Base-by-base conservation (phyloP, 371 early-diverging fungal species). In the Mucor lusitanicus region DNA sequence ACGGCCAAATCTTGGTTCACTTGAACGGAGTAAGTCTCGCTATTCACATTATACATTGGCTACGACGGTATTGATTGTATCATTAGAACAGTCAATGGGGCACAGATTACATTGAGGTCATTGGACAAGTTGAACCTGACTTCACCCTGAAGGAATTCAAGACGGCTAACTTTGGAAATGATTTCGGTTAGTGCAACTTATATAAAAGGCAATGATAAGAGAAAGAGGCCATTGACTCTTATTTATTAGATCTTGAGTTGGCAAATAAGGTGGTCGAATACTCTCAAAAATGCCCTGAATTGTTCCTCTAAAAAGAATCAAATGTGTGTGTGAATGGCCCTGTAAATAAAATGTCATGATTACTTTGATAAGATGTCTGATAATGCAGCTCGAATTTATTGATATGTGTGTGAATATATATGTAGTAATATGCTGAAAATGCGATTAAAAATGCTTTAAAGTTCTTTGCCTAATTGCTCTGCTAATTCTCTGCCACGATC, bases 401-500 rank as follows among this genome's bases (percentile, higher is more conserved):
- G 37, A 35, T 27, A 27, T 53, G 27, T 50, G 50, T 27, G 53
- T 53, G 25, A 50, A 23, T 50, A 2, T 40, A 27, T 27, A 12
- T 35, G 37, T 35, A 6, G 2, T 30, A 3, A 6, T 30, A 53
- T 53, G 53, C 53, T 48, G 48, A 21, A 48, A 3, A 48, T 48
- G 48, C 4, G 23, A 11, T 59, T 3, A 33, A 33, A 39, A n/a
- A 50, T 48, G 25, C 32, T 61, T 55, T 55, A 68, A 27, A 42
- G 59, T 73, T 82, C 79, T 59, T 74, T 60, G 25, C 92, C 92
- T 37, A 94, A 76, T 59, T 88, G 80, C 44, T 87, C 82, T 21
- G 90, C 92, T 60, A 95, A 78, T 70, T 90, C 89, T 44, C 84
- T 86, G 33, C 91, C 87, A 55, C 94, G 81, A 64, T 84, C 66